Evolutionary conservation across 345 rosid species (phyloP), one percentile per base, ranked within the genome.

Genomic region (Clarkia xantiana): DNA sequence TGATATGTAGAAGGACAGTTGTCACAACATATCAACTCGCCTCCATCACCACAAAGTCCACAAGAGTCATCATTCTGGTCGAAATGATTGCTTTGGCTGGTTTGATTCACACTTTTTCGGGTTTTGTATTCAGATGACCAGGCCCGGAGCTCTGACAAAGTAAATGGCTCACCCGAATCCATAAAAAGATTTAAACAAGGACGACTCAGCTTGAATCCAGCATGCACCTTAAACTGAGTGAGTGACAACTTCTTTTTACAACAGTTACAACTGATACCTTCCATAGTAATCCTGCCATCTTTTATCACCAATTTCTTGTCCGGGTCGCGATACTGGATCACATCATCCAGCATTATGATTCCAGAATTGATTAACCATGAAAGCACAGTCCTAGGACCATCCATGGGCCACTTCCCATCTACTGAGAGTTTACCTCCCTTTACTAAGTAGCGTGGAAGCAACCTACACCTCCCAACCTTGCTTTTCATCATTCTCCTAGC

Each of bases 1-100:
- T 90, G 97, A 64, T 71, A 90, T 47, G 97, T 79, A 40, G 95
- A 76, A 16, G 97, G 97, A 58, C 97, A 90, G 56, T 82, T 77
- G 62, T 89, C 97, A 55, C 97, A 90, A 66, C 97, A 90, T 63
- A 90, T 74, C 73, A 90, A 64, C 67, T 82, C 94, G 34, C 97
- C 97, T 15, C 76, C 94, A 58, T 82, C 84, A 64, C 94, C 97
- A 65, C 95, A 90, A 18, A 80, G 53, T 57, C 95, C 97, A 72
- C 97, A 90, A 47, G 94, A 85, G 72, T 90, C 97, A 57, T 90
- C 97, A 67, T 90, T 90, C 63, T 60, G 76, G 68, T 90, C 97
- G 63, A 77, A 73, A 14, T 80, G 82, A 55, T 67, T 77, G 52
- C 53, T 57, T 68, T 69, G 75, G 59, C 69, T 75, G 14, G 71